Conservation (phyloP, 257 asterid genomes). For the Nicotiana tomentosiformis region DNA sequence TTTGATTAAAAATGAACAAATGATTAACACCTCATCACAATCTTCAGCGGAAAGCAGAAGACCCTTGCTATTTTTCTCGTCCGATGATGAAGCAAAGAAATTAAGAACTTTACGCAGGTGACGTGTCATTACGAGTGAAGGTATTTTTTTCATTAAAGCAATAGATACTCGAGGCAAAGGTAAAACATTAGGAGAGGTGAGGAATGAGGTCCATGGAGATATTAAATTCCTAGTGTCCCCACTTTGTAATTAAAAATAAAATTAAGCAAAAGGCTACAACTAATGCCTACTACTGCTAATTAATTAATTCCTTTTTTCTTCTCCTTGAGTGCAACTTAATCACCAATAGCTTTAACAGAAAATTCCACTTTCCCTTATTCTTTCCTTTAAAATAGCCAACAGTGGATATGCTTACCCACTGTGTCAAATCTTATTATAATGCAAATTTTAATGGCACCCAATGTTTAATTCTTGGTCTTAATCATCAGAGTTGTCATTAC, state of each 20-base stretch:
- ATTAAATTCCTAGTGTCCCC: background rate
- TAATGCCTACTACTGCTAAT: background rate
- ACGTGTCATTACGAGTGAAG: background rate
- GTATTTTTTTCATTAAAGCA: background rate
- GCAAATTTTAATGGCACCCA: conserved; percentile 8
- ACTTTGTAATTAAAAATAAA: conserved; percentile 4
- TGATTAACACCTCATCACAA: too few species aligned
- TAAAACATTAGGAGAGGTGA: background rate
- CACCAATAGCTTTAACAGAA: conserved; percentile 16
- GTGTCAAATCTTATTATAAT: conserved; percentile 6
- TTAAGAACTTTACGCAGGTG: background rate
- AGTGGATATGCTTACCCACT: conserved; percentile 19
- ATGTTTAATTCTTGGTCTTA: conserved; percentile 6
- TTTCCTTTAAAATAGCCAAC: conserved; percentile 2
- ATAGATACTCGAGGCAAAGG: background rate
- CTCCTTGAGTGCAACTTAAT: conserved; percentile 16
- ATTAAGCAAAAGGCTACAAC: conserved; percentile 10
- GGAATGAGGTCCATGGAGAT: conserved; percentile 25
- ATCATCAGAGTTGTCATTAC: background rate
- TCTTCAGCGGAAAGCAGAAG: background rate
- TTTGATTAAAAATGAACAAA: too few species aligned
- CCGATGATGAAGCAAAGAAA: background rate
- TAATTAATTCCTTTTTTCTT: background rate
- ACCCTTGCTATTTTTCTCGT: background rate
- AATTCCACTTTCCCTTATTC: conserved; percentile 16